These are phyloP conservation scores for Ichthyophonus hoferi DNA, from an alignment of 208 protist species.

Conservation along the genomic window DNA sequence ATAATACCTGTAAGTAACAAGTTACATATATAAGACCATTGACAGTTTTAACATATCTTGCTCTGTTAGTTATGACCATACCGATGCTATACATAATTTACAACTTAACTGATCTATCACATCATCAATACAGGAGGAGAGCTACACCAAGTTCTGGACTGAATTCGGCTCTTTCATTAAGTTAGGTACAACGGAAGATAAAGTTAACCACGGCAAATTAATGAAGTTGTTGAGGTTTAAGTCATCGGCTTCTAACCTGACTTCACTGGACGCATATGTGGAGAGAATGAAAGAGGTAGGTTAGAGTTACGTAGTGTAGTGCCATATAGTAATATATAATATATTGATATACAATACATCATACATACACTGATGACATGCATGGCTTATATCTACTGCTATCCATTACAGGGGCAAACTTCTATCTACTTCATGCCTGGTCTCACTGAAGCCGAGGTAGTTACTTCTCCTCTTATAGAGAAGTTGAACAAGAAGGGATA, in stretches of 20 bases:
- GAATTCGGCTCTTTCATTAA: slow-evolving; percentile 91
- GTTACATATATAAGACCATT: too few relatives aligned
- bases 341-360: too few relatives aligned
- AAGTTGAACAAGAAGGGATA: slow-evolving; percentile 61
- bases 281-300: slow-evolving; percentile 63
- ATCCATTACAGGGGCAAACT: slow-evolving; percentile 57
- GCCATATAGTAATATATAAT: too few relatives aligned
- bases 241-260: slow-evolving; percentile 63
- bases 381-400: too few relatives aligned
- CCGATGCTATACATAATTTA: too few relatives aligned
- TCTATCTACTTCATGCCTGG: slow-evolving; percentile 75
- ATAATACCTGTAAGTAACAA: too few relatives aligned
- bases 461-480: slow-evolving; percentile 71
- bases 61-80: too few relatives aligned
- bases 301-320: not conserved
- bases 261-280: slow-evolving; percentile 63
- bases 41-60: too few relatives aligned
- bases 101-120: too few relatives aligned
- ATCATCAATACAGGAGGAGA: slow-evolving; percentile 58
- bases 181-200: slow-evolving; percentile 93
- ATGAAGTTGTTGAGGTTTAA: slow-evolving; percentile 91
- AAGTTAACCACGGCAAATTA: slow-evolving; percentile 84
- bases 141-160: slow-evolving; percentile 59
- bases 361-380: slow-evolving; percentile 42
- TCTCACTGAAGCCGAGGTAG: slow-evolving; percentile 49